Evolutionary conservation across 805 yeast genomes (phyloP), one percentile per base, ranked within the genome.

Genomic region (Wickerhamiella domercqiae): DNA sequence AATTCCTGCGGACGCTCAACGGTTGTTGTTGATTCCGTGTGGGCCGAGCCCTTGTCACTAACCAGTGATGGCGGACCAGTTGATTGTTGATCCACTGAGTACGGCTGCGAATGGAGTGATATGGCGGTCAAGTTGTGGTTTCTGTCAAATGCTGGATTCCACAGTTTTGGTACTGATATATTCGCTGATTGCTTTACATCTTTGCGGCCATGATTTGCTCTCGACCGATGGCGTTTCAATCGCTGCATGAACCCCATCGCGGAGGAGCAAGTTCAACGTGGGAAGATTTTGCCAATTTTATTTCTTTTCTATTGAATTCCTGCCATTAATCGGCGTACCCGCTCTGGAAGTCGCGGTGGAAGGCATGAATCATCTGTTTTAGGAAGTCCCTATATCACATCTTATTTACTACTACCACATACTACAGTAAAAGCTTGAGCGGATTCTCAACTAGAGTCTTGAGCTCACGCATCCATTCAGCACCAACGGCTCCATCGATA

Each of bases 401-500:
- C n/a, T n/a, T n/a, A n/a, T n/a, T n/a, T n/a, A n/a, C n/a, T n/a
- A n/a, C n/a, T n/a, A n/a, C n/a, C n/a, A n/a, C n/a, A n/a, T n/a
- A n/a, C 65, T 74, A 87, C 61, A 90, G 67, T 61, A 90, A 66
- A 63, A 90, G 66, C 66, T 84, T 94, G 59, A 90, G 71, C 56
- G 99, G 99, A 69, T 90, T 86, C 70, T 90, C 99, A 49, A 90
- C 62, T 48, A 84, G 75, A 53, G 69, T 70, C 74, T 90, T 90
- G 63, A 90, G 71, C 50, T 83, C 94, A 64, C 74, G 83, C 70
- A 90, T 81, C 72, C 74, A 90, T 53, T 90, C 97, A 60, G 93
- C 99, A 53, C 94, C 99, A 52, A 78, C 74, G 39, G 97, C 97
- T 57, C 99, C 99, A 57, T 90, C 99, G 46, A 87, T 77, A 43